A percentile compares a stretch with the other conserved stretches of the same genome.
Evolutionary conservation across 148 eudicot species (phyloP).

Genomic region (Rhododendron molle): DNA sequence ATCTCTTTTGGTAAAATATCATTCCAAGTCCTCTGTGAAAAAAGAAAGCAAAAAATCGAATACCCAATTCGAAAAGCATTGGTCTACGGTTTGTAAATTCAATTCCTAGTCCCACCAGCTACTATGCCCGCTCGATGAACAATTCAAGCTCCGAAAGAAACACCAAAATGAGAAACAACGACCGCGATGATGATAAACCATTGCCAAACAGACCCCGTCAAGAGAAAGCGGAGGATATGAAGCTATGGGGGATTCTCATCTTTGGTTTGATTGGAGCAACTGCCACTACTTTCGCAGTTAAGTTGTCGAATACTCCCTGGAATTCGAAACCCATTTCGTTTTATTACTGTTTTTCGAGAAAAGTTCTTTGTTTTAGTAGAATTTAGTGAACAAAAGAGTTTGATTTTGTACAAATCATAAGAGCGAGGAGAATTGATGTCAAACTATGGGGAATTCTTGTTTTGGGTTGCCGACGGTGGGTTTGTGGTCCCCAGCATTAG

Average conservation of each 20-base stretch:
- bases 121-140: not conserved
- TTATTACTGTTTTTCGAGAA: not conserved
- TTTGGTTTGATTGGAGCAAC: constrained; percentile 86
- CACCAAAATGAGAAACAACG: constrained; percentile 17
- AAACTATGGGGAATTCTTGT: constrained; percentile 61
- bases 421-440: constrained; percentile 14
- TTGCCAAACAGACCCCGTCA: constrained; percentile 16
- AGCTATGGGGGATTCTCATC: constrained; percentile 56
- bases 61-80: not conserved
- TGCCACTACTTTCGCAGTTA: constrained; percentile 67
- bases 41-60: not conserved
- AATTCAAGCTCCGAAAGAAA: not conserved
- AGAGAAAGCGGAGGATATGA: constrained; percentile 40
- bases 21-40: not conserved
- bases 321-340: not conserved
- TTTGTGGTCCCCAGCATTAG: not conserved
- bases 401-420: not conserved
- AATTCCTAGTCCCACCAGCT: not conserved
- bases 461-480: not conserved
- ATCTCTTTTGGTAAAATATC: not conserved
- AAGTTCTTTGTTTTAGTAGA: not conserved
- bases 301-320: constrained; percentile 5
- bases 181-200: constrained; percentile 8
- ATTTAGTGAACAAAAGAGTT: not conserved
- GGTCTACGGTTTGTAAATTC: constrained; percentile 16